Evolutionary conservation across 805 yeast genomes (phyloP).

Genomic region (Monosporozyma servazzii): DNA sequence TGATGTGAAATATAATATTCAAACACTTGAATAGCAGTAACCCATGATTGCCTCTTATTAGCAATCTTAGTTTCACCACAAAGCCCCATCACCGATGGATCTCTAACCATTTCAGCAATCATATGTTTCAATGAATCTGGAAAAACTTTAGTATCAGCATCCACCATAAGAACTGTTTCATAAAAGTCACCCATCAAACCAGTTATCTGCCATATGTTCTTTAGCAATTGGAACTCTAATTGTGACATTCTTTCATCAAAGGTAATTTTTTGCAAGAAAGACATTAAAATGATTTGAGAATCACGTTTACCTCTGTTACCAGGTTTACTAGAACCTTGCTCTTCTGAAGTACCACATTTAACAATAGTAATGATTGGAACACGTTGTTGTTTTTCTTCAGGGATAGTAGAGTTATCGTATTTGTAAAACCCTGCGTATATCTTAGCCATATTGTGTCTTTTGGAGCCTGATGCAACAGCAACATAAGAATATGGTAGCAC

Average conservation of each 20-base stretch:
- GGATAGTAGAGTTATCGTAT: constrained; percentile 67
- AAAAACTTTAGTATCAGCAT: constrained; percentile 84
- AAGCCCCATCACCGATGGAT: constrained; percentile 80
- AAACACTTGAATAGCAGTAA: constrained; percentile 86
- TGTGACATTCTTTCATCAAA: constrained; percentile 93
- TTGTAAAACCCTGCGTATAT: constrained; percentile 91
- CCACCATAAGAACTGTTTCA: constrained; percentile 83
- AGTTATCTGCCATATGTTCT: constrained; percentile 69
- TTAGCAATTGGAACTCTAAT: constrained; percentile 69
- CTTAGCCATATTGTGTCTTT: constrained; percentile 96
- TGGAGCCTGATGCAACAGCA: constrained; percentile 89
- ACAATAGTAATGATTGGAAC: constrained; percentile 73
- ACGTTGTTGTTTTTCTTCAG: constrained; percentile 72
- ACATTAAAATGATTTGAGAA: constrained; percentile 85
- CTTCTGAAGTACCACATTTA: constrained; percentile 82
- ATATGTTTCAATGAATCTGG: constrained; percentile 85
- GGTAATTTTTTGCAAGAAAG: constrained; percentile 76
- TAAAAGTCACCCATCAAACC: constrained; percentile 78
- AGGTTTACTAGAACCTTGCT: constrained; percentile 60
- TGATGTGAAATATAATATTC: constrained; percentile 92
- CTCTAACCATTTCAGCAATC: constrained; percentile 82
- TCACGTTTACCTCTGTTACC: constrained; percentile 97
- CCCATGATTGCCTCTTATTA: constrained; percentile 78
- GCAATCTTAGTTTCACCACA: constrained; percentile 94
- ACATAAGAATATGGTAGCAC: constrained; percentile 83